Evolutionary conservation across 495 filamentous ascomycete species (phyloP).

Genomic region (Neurospora sp.): DNA sequence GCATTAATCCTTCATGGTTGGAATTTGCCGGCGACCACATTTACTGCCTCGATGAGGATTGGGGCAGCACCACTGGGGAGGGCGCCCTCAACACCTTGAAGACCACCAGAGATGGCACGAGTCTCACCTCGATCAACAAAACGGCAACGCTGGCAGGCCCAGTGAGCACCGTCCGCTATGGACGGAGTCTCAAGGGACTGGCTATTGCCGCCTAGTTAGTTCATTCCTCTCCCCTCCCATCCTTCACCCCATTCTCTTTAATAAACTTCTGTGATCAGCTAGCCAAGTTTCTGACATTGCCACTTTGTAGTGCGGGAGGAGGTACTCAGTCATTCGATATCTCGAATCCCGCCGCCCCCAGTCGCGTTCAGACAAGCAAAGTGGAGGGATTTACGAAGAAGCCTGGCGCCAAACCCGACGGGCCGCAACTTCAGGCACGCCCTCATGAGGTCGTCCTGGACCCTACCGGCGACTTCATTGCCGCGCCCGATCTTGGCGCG

Average conservation of each 20-base stretch:
- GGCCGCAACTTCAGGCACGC: constrained; percentile 12
- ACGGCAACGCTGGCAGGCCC: constrained; percentile 28
- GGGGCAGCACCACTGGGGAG: constrained; percentile 20
- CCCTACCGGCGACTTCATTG: constrained; percentile 52
- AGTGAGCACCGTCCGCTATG: constrained; percentile 36
- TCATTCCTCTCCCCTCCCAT: not conserved
- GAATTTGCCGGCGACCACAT: constrained; percentile 37
- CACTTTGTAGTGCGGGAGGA: constrained; percentile 11
- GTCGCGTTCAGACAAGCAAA: too few relatives aligned
- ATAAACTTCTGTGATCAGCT: not conserved
- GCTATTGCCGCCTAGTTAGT: constrained; percentile 43
- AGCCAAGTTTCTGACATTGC: constrained; percentile 1
- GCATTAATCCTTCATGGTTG: constrained; percentile 49
- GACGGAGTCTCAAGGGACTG: constrained; percentile 27
- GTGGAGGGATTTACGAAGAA: too few relatives aligned
- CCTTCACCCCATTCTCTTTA: not conserved
- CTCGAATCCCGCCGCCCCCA: constrained; percentile 19
- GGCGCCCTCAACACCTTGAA: constrained; percentile 34
- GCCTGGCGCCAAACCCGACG: too few relatives aligned
- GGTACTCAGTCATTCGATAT: constrained; percentile 16
- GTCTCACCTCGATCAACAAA: constrained; percentile 25
- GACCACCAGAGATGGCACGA: constrained; percentile 19
- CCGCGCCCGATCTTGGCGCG: constrained; percentile 62
- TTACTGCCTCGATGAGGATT: constrained; percentile 53
- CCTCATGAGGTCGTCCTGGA: constrained; percentile 53